Conservation (phyloP, 2,329 filamentous ascomycete species). For the Sporothrix humicola region DNA sequence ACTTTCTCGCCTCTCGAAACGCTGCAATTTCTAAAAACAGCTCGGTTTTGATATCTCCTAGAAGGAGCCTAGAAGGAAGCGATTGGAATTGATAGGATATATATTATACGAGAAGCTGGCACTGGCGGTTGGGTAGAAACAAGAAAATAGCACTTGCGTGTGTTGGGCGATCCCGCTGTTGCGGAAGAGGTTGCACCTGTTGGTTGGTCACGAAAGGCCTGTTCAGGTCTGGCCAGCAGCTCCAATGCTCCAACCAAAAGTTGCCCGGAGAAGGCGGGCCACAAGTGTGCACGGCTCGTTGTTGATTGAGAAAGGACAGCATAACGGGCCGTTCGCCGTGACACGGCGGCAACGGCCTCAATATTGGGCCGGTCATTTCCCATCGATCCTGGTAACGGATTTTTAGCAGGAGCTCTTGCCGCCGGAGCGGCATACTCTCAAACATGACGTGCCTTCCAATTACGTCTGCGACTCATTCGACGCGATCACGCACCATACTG, state of each 20-base stretch:
- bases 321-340: not conserved
- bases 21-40: not conserved
- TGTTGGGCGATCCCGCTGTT: not conserved
- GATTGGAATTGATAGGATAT: not conserved
- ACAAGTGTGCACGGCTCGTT: not conserved
- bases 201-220: not conserved
- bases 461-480: not conserved
- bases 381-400: no score
- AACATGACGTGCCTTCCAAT: not conserved
- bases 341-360: constrained; percentile 12
- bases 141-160: not conserved
- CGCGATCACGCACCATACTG: not conserved
- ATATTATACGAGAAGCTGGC: not conserved
- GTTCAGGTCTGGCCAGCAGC: not conserved
- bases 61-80: not conserved
- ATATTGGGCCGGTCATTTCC: constrained; percentile 4
- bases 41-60: not conserved
- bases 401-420: not conserved
- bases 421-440: not conserved
- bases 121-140: not conserved
- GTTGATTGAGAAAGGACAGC: not conserved
- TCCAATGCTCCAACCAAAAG: not conserved
- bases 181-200: not conserved
- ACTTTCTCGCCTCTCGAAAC: not conserved
- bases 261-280: not conserved